Evolutionary conservation across 2,329 filamentous ascomycete species (phyloP).

Genomic region (Tolypocladium tropicale): DNA sequence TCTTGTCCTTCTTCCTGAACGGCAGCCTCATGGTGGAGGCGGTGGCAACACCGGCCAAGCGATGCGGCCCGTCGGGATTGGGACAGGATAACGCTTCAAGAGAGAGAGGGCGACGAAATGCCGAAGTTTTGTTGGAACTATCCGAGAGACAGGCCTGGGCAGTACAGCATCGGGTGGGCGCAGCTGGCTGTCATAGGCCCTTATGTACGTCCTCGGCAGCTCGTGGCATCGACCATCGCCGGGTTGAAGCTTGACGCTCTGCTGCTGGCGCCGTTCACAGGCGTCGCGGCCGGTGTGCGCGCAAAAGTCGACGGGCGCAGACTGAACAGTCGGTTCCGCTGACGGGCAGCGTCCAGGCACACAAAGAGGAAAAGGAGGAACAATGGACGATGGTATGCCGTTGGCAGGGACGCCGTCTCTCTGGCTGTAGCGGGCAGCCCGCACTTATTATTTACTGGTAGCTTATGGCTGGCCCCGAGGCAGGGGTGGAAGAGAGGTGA

Average conservation of each 20-base stretch:
- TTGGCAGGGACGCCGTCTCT: neutral
- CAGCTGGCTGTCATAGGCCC: neutral
- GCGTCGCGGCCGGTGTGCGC: neutral
- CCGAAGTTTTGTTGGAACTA: neutral
- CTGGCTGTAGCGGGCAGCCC: neutral
- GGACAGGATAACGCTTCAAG: too few relatives aligned
- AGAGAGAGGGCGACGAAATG: neutral
- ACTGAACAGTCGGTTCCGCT: neutral
- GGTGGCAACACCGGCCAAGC: neutral
- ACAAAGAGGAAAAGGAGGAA: neutral
- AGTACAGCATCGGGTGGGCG: neutral
- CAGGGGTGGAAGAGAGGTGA: neutral
- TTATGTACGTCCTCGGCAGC: neutral
- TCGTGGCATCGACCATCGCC: neutral
- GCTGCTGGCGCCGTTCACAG: neutral
- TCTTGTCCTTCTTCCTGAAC: slow-evolving; percentile 28
- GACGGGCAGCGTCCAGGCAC: neutral
- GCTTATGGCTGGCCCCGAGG: neutral
- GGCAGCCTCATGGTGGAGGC: slow-evolving; percentile 22
- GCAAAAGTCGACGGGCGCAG: neutral
- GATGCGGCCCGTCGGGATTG: neutral
- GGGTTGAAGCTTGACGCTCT: neutral
- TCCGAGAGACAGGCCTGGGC: neutral
- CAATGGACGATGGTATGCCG: neutral
- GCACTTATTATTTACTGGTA: too few relatives aligned